A percentile compares a stretch with the other conserved stretches of the same genome.
These are phyloP conservation scores for Cornus florida DNA, from an alignment of 148 eudicot species.

Conservation along the genomic window DNA sequence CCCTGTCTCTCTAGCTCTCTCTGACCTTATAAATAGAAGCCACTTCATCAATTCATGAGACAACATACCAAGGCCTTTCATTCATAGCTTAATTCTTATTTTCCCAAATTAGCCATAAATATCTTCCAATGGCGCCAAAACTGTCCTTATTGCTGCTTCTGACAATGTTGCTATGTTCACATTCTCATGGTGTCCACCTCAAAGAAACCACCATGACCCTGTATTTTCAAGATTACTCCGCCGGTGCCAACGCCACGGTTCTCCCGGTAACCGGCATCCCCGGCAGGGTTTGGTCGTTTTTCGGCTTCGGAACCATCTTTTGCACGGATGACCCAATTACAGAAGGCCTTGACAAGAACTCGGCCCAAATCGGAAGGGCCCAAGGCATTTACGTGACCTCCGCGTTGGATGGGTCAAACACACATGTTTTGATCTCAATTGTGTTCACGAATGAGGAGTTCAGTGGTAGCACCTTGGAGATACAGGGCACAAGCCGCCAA, in stretches of 20 bases:
- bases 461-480: slow-evolving; percentile 3
- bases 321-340: background rate
- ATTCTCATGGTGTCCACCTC: background rate
- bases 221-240: background rate
- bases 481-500: background rate
- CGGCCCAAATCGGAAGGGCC: background rate
- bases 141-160: background rate
- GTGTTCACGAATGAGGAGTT: background rate
- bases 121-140: background rate
- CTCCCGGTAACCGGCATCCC: background rate
- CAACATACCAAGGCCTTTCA: background rate
- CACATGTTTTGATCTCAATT: slow-evolving; percentile 1
- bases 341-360: background rate
- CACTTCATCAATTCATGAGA: background rate
- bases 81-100: too few relatives aligned
- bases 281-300: background rate
- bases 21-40: background rate
- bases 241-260: background rate
- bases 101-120: background rate
- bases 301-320: background rate
- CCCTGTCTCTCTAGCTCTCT: too few relatives aligned
- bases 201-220: slow-evolving; percentile 13
- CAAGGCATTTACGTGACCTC: slow-evolving; percentile 8
- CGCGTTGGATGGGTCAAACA: background rate
- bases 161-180: background rate